These are phyloP conservation scores for Cryphonectria radicalis DNA, from an alignment of 2,329 filamentous ascomycete genomes.

Conservation along the genomic window DNA sequence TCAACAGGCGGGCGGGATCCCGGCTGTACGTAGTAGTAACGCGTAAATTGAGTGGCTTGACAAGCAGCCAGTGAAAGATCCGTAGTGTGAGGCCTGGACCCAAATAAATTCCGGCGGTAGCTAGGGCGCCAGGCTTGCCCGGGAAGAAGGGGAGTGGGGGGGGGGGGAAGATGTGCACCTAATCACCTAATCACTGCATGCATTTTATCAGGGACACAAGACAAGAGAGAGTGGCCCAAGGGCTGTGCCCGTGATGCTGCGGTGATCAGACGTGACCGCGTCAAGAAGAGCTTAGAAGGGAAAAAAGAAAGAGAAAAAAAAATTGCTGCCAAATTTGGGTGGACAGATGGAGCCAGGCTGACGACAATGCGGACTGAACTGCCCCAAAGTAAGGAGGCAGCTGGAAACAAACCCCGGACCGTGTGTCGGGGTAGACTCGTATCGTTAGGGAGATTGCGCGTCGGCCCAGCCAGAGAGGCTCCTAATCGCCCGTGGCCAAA, in stretches of 20 bases:
- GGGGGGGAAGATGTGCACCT: neutral
- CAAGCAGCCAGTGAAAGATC: neutral
- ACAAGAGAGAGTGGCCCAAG: neutral
- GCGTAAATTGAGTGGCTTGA: slow-evolving; percentile 7
- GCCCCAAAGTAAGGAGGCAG: slow-evolving; percentile 10
- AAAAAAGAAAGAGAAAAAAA: neutral
- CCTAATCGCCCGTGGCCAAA: slow-evolving; percentile 14
- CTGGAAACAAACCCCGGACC: slow-evolving; percentile 2
- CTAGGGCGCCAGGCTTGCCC: neutral
- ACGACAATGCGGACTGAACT: slow-evolving; percentile 13
- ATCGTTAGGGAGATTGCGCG: slow-evolving; percentile 17
- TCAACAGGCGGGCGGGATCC: neutral
- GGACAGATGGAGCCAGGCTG: slow-evolving; percentile 15
- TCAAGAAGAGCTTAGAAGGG: too few relatives aligned
- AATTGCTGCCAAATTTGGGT: slow-evolving; percentile 25
- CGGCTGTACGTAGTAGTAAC: neutral
- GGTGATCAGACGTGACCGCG: slow-evolving; percentile 16
- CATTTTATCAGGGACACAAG: neutral
- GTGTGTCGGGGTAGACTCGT: neutral
- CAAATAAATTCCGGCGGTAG: neutral
- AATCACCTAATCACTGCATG: too few relatives aligned
- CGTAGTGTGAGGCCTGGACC: neutral
- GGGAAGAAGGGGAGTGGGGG: neutral
- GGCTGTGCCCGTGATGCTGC: slow-evolving; percentile 1
- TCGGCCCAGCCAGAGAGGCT: neutral